These are phyloP conservation scores for Diatrype stigma DNA, from an alignment of 2,329 filamentous ascomycete genomes.

Conservation along the genomic window DNA sequence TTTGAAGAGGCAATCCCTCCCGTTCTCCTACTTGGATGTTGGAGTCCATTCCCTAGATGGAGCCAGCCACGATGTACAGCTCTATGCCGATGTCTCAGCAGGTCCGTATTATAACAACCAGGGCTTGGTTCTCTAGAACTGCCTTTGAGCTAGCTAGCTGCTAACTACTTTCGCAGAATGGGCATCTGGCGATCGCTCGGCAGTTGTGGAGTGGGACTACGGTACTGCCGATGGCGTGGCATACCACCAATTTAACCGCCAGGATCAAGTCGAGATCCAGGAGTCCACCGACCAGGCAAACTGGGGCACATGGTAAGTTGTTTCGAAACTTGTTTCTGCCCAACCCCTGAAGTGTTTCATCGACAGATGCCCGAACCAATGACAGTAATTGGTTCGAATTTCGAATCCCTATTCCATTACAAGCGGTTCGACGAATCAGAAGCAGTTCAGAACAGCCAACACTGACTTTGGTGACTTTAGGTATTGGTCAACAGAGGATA, in stretches of 20 bases:
- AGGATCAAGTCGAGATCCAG: slow-evolving; percentile 59
- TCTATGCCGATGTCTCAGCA: slow-evolving; percentile 70
- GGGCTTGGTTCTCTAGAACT: neutral
- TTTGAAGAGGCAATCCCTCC: slow-evolving; percentile 61
- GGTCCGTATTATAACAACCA: slow-evolving; percentile 43
- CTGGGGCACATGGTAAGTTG: slow-evolving; percentile 64
- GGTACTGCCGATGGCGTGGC: slow-evolving; percentile 45
- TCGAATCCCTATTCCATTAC: no score
- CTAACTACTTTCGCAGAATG: slow-evolving; percentile 51
- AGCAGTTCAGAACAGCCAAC: neutral
- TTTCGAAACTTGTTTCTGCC: slow-evolving; percentile 31
- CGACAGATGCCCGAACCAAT: neutral
- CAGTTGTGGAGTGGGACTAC: slow-evolving; percentile 60
- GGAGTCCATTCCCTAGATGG: slow-evolving; percentile 61
- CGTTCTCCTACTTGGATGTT: slow-evolving; percentile 67
- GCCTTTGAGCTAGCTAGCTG: neutral
- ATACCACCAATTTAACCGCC: slow-evolving; percentile 61
- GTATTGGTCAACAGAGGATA: slow-evolving; percentile 60
- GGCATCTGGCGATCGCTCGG: slow-evolving; percentile 57
- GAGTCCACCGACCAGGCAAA: slow-evolving; percentile 69
- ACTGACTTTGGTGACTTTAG: neutral
- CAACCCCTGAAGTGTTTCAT: neutral
- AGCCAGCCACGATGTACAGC: slow-evolving; percentile 56
- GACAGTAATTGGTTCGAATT: no score
- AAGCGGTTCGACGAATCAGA: no score